Conservation (phyloP, 805 yeast genomes). For the Candida sakaeoensis region DNA sequence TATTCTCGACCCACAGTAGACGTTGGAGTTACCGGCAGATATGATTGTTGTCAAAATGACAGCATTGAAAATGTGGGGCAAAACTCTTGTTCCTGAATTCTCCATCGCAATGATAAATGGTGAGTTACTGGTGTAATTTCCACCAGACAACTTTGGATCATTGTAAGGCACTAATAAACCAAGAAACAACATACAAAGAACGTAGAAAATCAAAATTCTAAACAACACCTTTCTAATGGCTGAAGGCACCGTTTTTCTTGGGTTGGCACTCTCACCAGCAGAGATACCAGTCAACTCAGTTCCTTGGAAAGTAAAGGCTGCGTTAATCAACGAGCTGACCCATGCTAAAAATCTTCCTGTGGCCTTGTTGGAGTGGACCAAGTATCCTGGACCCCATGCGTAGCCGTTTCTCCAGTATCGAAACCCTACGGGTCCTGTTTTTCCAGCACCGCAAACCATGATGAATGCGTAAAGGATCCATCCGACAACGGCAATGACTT, state of each 20-base stretch:
- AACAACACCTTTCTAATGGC: slow-evolving; percentile 67
- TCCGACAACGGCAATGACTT: slow-evolving; percentile 68
- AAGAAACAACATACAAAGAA: slow-evolving; percentile 60
- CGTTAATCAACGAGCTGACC: slow-evolving; percentile 64
- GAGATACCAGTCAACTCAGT: slow-evolving; percentile 73
- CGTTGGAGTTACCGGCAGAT: slow-evolving; percentile 78
- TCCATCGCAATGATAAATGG: slow-evolving; percentile 72
- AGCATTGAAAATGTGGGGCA: slow-evolving; percentile 71
- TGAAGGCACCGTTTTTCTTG: slow-evolving; percentile 65
- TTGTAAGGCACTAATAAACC: slow-evolving; percentile 69
- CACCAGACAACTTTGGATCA: slow-evolving; percentile 48
- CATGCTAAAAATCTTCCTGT: slow-evolving; percentile 34
- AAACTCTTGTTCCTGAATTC: slow-evolving; percentile 61
- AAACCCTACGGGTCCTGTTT: slow-evolving; percentile 69
- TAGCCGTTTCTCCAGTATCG: slow-evolving; percentile 81
- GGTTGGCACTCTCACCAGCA: slow-evolving; percentile 71
- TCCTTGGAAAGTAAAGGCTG: slow-evolving; percentile 81
- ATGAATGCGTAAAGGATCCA: slow-evolving; percentile 62
- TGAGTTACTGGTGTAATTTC: slow-evolving; percentile 47
- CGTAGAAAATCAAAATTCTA: slow-evolving; percentile 65
- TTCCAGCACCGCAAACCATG: slow-evolving; percentile 76
- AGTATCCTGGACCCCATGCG: slow-evolving; percentile 61
- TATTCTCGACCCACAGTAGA: slow-evolving; percentile 69
- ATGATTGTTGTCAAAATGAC: slow-evolving; percentile 62
- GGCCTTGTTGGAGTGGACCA: slow-evolving; percentile 35